phyloP scores from a whole-genome alignment of 1,139 yeast genomes.

The Hemisphaericaspora xylofermentans region DNA sequence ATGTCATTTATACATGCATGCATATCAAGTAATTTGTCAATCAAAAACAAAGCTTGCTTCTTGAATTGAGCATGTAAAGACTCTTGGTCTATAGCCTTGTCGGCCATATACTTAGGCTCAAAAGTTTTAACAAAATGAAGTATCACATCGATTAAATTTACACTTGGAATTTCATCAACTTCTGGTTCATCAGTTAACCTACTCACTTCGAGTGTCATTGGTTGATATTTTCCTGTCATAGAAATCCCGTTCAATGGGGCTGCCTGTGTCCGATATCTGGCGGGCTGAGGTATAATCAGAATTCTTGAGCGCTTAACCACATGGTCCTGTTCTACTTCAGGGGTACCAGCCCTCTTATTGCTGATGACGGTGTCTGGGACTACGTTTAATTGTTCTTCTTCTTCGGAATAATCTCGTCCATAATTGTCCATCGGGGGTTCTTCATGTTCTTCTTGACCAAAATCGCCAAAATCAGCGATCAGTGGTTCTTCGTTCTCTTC shows the following conservation, averaged over 20 bases:
- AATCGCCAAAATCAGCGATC: background rate
- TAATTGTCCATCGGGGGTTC: background rate
- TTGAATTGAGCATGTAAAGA: slow-evolving; percentile 31
- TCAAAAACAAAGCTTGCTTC: slow-evolving; percentile 28
- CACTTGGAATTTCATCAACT: slow-evolving; percentile 1
- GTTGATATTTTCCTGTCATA: background rate
- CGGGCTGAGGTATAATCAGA: background rate
- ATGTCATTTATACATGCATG: slow-evolving; percentile 45
- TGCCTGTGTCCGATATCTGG: background rate
- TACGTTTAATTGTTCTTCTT: background rate
- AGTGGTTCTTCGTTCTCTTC: background rate
- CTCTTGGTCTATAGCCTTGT: slow-evolving; percentile 21
- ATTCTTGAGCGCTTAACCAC: background rate
- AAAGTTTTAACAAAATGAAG: slow-evolving; percentile 31
- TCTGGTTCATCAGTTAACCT: slow-evolving; percentile 6
- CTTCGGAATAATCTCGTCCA: background rate
- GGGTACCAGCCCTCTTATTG: background rate
- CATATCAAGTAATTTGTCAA: slow-evolving; percentile 34
- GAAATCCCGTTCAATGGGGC: background rate
- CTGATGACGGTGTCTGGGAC: background rate
- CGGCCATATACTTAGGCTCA: slow-evolving; percentile 19
- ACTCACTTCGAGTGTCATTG: slow-evolving; percentile 8
- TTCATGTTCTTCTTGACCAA: background rate
- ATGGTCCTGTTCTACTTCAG: background rate
- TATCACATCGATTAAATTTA: slow-evolving; percentile 31